Percentiles rank a stretch among this genome's conserved stretches.
Evolutionary conservation across 2,329 filamentous ascomycete species (phyloP).

Genomic region (Sporothrix curviconia): DNA sequence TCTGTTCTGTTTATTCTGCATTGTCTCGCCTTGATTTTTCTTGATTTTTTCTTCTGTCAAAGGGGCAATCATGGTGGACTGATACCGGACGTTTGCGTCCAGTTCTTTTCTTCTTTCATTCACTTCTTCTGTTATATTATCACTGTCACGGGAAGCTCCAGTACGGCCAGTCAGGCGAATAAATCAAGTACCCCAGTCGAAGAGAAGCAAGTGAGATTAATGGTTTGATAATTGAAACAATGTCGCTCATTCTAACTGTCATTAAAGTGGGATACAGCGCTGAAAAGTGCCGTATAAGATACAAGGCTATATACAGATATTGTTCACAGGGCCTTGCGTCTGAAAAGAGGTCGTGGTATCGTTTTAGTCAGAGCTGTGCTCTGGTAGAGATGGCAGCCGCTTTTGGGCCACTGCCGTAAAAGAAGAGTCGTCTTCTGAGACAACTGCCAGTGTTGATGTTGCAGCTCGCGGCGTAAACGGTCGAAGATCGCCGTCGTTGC

Average conservation of each 20-base stretch:
- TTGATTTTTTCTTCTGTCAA: neutral
- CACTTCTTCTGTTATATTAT: neutral
- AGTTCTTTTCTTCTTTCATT: neutral
- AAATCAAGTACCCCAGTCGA: neutral
- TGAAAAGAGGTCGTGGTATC: too few relatives aligned
- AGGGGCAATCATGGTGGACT: neutral
- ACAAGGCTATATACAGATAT: slow-evolving; percentile 3
- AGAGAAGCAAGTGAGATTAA: neutral
- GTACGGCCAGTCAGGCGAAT: slow-evolving; percentile 1
- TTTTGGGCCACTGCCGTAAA: neutral
- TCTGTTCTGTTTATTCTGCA: neutral
- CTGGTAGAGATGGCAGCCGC: neutral
- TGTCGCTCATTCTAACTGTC: neutral
- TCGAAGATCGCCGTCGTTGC: neutral
- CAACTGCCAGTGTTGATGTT: neutral
- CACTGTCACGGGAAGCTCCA: too few relatives aligned
- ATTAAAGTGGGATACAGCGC: neutral
- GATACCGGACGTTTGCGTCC: slow-evolving; percentile 1
- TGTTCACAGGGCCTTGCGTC: neutral
- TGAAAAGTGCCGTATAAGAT: neutral
- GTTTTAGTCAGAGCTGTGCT: neutral
- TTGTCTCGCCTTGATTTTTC: too few relatives aligned
- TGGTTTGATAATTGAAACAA: neutral
- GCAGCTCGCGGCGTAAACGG: neutral
- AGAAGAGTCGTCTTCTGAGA: neutral